Percentiles rank a stretch among this genome's conserved stretches.
phyloP scores from a whole-genome alignment of 306 rosid species.

The Prinsepia uniflora region DNA sequence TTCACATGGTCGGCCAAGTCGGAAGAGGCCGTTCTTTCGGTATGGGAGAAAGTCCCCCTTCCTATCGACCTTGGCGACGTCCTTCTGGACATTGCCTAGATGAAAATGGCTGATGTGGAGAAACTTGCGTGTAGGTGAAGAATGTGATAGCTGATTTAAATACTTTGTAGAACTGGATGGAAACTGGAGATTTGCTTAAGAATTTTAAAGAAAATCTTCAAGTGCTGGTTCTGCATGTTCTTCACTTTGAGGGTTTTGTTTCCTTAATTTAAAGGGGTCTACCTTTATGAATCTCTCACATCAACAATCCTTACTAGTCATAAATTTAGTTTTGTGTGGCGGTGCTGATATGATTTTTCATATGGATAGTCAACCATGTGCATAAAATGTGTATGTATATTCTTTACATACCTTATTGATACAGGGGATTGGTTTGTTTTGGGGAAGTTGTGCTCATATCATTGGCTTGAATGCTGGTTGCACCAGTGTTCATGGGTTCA shows the following conservation, averaged over 20 bases:
- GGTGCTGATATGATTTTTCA: background rate
- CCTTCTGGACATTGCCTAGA: constrained; percentile 90
- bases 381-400: background rate
- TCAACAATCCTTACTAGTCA: background rate
- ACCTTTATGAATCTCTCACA: background rate
- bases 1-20: constrained; percentile 43
- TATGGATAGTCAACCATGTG: background rate
- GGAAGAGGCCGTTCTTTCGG: constrained; percentile 60
- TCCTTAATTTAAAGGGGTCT: background rate
- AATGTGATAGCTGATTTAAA: constrained; percentile 85
- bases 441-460: background rate
- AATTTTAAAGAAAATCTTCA: background rate
- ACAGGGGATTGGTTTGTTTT: background rate
- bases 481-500: background rate
- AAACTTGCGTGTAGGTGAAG: constrained; percentile 90
- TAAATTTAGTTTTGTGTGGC: background rate
- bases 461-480: constrained; percentile 1
- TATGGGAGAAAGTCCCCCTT: constrained; percentile 84
- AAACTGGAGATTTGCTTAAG: constrained; percentile 12
- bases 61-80: constrained; percentile 96
- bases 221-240: background rate
- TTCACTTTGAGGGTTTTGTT: background rate
- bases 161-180: constrained; percentile 72
- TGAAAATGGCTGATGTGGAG: too few relatives aligned
- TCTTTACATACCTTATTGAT: background rate